Evolutionary conservation across 2,329 filamentous ascomycete species (phyloP).

Genomic region (Aspergillus costaricaensis): DNA sequence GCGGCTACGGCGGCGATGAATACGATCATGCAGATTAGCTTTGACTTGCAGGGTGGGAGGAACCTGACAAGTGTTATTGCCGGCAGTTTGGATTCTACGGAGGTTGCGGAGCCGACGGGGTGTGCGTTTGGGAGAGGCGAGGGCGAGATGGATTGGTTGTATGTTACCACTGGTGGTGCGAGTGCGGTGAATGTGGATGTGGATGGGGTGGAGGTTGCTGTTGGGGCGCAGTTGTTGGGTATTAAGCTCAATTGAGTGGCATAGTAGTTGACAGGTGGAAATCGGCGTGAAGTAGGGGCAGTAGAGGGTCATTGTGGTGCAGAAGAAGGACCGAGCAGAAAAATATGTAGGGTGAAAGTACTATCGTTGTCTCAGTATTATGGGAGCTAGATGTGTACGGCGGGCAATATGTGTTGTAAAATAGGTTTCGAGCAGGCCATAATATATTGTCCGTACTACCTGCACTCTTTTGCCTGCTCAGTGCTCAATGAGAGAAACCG

Average conservation of each 20-base stretch:
- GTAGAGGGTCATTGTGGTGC: too few relatives aligned
- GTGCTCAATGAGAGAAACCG: too few relatives aligned
- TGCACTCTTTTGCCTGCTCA: too few relatives aligned
- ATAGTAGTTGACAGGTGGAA: too few relatives aligned
- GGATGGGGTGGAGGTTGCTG: neutral
- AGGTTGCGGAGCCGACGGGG: conserved; percentile 2
- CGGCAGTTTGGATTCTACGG: neutral
- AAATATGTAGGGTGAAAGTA: too few relatives aligned
- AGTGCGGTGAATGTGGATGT: neutral
- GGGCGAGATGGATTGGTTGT: neutral
- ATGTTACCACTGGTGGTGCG: neutral
- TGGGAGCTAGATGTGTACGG: too few relatives aligned
- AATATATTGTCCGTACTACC: too few relatives aligned
- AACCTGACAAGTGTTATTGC: neutral
- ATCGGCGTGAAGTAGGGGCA: too few relatives aligned
- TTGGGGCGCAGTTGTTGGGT: neutral
- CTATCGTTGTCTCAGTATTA: too few relatives aligned
- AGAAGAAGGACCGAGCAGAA: too few relatives aligned
- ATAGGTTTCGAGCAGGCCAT: too few relatives aligned
- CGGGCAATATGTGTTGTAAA: too few relatives aligned
- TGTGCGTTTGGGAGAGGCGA: neutral
- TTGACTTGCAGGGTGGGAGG: neutral
- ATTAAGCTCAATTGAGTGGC: neutral
- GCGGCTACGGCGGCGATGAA: neutral
- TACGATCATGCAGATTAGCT: neutral